A percentile compares a stretch with the other conserved stretches of the same genome.
phyloP scores from a whole-genome alignment of 192 early-diverging fungal species.

The Coemansia sp. region DNA sequence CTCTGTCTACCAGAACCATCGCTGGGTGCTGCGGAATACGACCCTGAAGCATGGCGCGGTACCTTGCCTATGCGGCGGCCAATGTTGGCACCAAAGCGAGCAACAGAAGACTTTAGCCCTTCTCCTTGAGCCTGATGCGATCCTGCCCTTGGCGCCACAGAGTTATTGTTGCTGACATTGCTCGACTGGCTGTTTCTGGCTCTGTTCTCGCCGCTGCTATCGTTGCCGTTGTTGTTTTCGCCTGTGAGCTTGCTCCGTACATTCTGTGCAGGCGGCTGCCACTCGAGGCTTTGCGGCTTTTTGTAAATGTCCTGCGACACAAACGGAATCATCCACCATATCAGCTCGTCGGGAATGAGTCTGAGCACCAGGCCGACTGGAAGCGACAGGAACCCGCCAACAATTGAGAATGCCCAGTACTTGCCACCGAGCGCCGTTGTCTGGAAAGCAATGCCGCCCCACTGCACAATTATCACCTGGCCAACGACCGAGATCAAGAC shows the following conservation, averaged over 20 bases:
- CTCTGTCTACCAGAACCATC: slow-evolving; percentile 2
- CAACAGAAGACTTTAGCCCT: slow-evolving; percentile 32
- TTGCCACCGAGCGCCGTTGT: slow-evolving; percentile 64
- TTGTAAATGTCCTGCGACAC: slow-evolving; percentile 53
- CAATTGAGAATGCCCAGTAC: slow-evolving; percentile 85
- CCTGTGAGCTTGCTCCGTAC: slow-evolving; percentile 48
- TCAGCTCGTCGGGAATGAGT: slow-evolving; percentile 77
- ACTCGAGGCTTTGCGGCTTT: slow-evolving; percentile 49
- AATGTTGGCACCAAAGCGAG: slow-evolving; percentile 35
- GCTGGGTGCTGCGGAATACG: slow-evolving; percentile 1
- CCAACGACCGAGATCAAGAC: slow-evolving; percentile 71
- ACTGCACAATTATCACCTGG: slow-evolving; percentile 88
- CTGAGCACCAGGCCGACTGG: slow-evolving; percentile 85
- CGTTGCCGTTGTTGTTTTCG: slow-evolving; percentile 8
- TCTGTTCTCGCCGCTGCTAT: background rate
- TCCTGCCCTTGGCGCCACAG: background rate
- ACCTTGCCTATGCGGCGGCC: slow-evolving; percentile 19
- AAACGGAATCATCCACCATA: slow-evolving; percentile 57
- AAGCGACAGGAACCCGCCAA: slow-evolving; percentile 76
- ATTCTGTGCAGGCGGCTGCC: slow-evolving; percentile 53
- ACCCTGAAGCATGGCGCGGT: slow-evolving; percentile 5
- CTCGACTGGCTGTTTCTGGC: slow-evolving; percentile 2
- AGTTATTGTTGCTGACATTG: slow-evolving; percentile 2
- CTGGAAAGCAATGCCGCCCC: slow-evolving; percentile 87
- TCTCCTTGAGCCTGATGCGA: slow-evolving; percentile 9